These are phyloP conservation scores for Neonectria hederae DNA, from an alignment of 2,329 filamentous ascomycete genomes.

Conservation along the genomic window DNA sequence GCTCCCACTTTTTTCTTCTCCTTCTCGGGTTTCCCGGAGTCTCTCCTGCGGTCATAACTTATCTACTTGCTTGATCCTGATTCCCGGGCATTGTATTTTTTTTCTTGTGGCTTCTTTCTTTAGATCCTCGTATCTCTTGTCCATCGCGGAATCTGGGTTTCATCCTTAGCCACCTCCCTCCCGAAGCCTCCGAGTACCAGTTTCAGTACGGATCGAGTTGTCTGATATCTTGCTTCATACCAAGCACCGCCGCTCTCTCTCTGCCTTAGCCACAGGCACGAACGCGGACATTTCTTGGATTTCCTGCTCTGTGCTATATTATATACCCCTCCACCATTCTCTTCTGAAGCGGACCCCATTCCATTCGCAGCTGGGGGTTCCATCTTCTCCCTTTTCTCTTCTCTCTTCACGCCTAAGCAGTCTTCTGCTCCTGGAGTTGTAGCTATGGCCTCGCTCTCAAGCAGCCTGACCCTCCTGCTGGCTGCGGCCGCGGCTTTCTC, in stretches of 20 bases:
- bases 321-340: neutral
- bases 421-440: neutral
- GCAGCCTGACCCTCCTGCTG: constrained; percentile 39
- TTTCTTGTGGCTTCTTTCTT: neutral
- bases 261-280: neutral
- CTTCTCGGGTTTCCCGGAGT: neutral
- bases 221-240: neutral
- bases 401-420: constrained; percentile 4
- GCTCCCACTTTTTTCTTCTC: neutral
- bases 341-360: neutral
- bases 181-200: neutral
- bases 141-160: neutral
- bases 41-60: neutral
- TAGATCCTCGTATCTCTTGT: neutral
- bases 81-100: neutral
- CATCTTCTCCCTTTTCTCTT: constrained; percentile 1
- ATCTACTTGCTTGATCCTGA: neutral
- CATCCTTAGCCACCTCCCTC: neutral
- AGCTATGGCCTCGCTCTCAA: constrained; percentile 37
- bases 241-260: neutral
- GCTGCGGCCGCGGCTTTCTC: constrained; percentile 36
- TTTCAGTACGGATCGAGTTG: neutral
- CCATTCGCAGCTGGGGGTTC: neutral
- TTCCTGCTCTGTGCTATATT: neutral
- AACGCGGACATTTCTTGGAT: neutral